Conservation (phyloP, 2,329 filamentous ascomycete species). For the Xylariaceae sp. region DNA sequence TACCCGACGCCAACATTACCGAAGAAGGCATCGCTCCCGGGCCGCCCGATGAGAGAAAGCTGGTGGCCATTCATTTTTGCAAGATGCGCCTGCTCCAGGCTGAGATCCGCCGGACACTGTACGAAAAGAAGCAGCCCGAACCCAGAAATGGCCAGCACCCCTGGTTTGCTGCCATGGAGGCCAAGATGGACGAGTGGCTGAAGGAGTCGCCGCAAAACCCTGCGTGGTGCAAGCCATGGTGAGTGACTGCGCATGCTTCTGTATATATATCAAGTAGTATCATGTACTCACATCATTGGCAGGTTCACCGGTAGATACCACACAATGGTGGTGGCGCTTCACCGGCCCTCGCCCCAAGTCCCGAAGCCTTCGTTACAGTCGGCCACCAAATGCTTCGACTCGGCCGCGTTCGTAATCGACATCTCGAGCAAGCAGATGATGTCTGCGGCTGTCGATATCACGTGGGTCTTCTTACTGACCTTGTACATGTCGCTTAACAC, state of each 20-base stretch:
- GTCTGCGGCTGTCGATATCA: conserved; percentile 71
- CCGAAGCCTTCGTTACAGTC: conserved; percentile 76
- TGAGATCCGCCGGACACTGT: conserved; percentile 79
- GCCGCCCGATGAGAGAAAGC: conserved; percentile 73
- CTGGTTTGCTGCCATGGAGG: conserved; percentile 79
- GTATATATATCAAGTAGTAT: too few relatives aligned
- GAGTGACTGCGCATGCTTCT: conserved; percentile 34
- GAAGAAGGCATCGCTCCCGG: conserved; percentile 67
- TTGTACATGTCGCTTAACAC: conserved; percentile 91
- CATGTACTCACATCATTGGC: too few relatives aligned
- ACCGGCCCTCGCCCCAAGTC: conserved; percentile 86
- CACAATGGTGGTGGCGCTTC: conserved; percentile 82
- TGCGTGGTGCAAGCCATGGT: conserved; percentile 74
- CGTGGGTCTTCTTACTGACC: conserved; percentile 86
- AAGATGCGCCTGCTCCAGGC: conserved; percentile 84
- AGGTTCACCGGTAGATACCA: conserved; percentile 69
- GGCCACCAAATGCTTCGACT: conserved; percentile 76
- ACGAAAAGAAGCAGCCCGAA: conserved; percentile 73
- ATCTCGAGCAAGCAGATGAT: conserved; percentile 77
- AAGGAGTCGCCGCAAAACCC: conserved; percentile 67
- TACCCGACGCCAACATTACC: conserved; percentile 80
- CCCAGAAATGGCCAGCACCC: conserved; percentile 76
- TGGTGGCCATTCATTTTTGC: conserved; percentile 86
- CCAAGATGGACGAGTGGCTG: conserved; percentile 74
- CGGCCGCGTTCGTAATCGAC: conserved; percentile 73